phyloP scores from a whole-genome alignment of 2,329 filamentous ascomycete species.

The Dendrostoma leiphaemia region DNA sequence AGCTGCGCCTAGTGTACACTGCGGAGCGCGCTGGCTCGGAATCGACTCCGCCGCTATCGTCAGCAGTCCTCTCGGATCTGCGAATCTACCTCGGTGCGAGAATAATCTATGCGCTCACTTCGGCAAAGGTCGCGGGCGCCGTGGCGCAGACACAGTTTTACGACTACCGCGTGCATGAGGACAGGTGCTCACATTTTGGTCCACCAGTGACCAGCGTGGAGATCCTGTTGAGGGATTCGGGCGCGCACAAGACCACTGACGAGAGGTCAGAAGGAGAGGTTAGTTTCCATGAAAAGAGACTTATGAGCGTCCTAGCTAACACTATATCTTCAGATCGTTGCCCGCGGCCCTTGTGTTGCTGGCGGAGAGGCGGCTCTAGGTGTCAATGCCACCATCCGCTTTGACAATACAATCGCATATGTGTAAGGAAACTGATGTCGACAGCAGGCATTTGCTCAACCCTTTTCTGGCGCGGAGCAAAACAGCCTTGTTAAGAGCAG shows the following conservation, averaged over 20 bases:
- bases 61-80: conserved; percentile 72
- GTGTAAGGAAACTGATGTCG: conserved; percentile 26
- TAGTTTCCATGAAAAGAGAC: conserved; percentile 29
- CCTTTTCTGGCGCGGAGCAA: too few species aligned
- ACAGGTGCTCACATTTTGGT: conserved; percentile 69
- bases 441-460: background rate
- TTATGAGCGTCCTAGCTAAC: conserved; percentile 17
- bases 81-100: conserved; percentile 77
- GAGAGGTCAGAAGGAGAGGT: conserved; percentile 63
- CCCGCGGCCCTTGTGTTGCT: conserved; percentile 71
- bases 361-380: conserved; percentile 64
- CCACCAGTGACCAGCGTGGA: conserved; percentile 78
- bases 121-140: conserved; percentile 80
- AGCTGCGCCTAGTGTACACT: conserved; percentile 77
- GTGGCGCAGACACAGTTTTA: conserved; percentile 84
- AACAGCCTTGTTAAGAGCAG: too few species aligned
- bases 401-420: conserved; percentile 71
- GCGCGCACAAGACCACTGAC: conserved; percentile 61
- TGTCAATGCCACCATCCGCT: conserved; percentile 61
- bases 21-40: conserved; percentile 66
- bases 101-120: conserved; percentile 81
- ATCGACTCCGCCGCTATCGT: conserved; percentile 63
- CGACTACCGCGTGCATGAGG: conserved; percentile 68
- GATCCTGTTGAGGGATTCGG: conserved; percentile 66
- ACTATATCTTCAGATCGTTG: conserved; percentile 56